A percentile compares a stretch with the other conserved stretches of the same genome.
These are phyloP conservation scores for Botrytis galanthina DNA, from an alignment of 2,329 filamentous ascomycete genomes.

Conservation along the genomic window DNA sequence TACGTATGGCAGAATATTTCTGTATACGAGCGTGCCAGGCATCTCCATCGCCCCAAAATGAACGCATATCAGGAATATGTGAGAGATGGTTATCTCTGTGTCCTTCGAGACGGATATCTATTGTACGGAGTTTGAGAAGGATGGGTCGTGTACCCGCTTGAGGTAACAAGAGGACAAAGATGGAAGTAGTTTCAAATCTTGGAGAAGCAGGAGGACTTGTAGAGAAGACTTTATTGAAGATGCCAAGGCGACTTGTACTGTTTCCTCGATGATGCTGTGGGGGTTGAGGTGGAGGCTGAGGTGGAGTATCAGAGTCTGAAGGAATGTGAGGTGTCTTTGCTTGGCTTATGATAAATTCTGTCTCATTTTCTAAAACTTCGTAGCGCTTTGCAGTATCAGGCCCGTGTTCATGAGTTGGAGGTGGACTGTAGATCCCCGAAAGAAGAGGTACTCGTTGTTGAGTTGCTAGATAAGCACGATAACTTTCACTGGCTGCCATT, in stretches of 20 bases:
- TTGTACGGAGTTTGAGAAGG: slow-evolving; percentile 18
- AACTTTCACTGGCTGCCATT: neutral
- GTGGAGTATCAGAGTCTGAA: neutral
- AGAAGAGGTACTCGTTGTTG: slow-evolving; percentile 6
- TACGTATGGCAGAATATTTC: slow-evolving; percentile 15
- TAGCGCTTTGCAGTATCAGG: slow-evolving; percentile 11
- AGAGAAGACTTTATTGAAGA: slow-evolving; percentile 17
- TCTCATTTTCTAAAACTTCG: neutral
- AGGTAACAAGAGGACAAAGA: slow-evolving; percentile 14
- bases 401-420: neutral
- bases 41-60: slow-evolving; percentile 20
- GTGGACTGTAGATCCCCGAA: slow-evolving; percentile 11
- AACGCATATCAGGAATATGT: slow-evolving; percentile 20
- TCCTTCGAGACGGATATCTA: slow-evolving; percentile 17
- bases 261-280: slow-evolving; percentile 1
- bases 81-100: slow-evolving; percentile 18
- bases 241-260: neutral
- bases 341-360: slow-evolving; percentile 14
- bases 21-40: slow-evolving; percentile 15
- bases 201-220: slow-evolving; percentile 9
- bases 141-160: slow-evolving; percentile 10
- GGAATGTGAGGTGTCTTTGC: neutral
- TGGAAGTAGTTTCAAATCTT: slow-evolving; percentile 10
- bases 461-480: neutral
- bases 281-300: neutral